Evolutionary conservation across 2,329 filamentous ascomycete genomes (phyloP).

Genomic region (Fusarium sp.): DNA sequence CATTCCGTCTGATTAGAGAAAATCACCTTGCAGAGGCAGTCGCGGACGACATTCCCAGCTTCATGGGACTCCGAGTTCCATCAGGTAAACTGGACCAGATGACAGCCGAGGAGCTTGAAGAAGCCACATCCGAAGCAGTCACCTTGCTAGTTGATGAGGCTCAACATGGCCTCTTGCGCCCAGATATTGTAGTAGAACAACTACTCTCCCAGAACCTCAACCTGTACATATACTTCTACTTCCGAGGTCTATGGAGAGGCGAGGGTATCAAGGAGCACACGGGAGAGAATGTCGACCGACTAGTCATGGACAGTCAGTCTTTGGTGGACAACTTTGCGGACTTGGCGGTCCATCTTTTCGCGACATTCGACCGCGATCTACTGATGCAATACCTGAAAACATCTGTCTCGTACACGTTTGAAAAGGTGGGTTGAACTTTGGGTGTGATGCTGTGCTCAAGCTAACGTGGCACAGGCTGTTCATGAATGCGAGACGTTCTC

Average conservation of each 20-base stretch:
- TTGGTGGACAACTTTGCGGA: constrained; percentile 90
- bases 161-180: constrained; percentile 85
- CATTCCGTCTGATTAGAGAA: constrained; percentile 86
- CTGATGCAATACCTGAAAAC: constrained; percentile 89
- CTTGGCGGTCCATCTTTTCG: constrained; percentile 86
- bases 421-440: constrained; percentile 61
- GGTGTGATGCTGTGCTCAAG: neutral
- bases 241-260: constrained; percentile 86
- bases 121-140: constrained; percentile 84
- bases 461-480: constrained; percentile 60
- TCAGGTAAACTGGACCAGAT: constrained; percentile 74
- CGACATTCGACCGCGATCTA: constrained; percentile 80
- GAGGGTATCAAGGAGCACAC: constrained; percentile 68
- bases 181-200: constrained; percentile 81
- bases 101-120: constrained; percentile 76
- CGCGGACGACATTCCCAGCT: constrained; percentile 87
- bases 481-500: constrained; percentile 82
- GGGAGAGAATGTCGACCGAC: constrained; percentile 65
- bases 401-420: constrained; percentile 89
- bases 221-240: constrained; percentile 91
- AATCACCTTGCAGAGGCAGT: constrained; percentile 91
- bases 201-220: constrained; percentile 74
- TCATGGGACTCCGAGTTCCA: constrained; percentile 87
- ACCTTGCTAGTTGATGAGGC: constrained; percentile 90
- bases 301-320: constrained; percentile 69